A percentile compares a stretch with the other conserved stretches of the same genome.
Conservation (phyloP, 768 basidiomycete genomes). For the Mycena metata region DNA sequence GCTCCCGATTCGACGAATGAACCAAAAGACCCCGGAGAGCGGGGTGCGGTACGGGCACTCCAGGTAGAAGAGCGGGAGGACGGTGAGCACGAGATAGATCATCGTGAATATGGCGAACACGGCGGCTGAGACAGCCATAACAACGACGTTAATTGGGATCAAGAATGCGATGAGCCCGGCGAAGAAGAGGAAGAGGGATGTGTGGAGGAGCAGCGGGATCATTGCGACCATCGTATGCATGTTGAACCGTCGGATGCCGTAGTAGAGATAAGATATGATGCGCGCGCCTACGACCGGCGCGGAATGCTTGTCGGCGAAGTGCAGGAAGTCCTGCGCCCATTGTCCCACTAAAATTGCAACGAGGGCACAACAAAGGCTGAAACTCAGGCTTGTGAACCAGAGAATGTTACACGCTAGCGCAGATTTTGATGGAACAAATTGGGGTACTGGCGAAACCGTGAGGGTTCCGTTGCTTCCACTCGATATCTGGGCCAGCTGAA, state of each 20-base stretch:
- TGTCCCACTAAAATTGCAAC: conserved; percentile 8
- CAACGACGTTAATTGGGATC: neutral
- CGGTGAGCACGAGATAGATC: neutral
- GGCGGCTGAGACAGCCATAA: neutral
- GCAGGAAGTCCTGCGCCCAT: conserved; percentile 8
- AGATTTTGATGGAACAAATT: neutral
- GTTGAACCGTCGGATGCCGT: conserved; percentile 1
- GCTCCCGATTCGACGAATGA: neutral
- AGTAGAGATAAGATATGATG: conserved; percentile 3
- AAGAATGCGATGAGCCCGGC: conserved; percentile 15
- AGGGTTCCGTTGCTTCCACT: neutral
- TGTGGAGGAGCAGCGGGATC: conserved; percentile 2
- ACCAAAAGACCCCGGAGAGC: neutral
- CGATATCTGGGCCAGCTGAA: neutral
- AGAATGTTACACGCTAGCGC: conserved; percentile 5
- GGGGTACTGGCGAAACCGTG: neutral
- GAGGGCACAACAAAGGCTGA: conserved; percentile 10
- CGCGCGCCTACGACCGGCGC: conserved; percentile 5
- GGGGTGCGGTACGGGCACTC: conserved; percentile 9
- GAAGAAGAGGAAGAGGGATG: conserved; percentile 9
- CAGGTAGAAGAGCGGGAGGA: neutral
- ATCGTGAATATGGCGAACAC: neutral
- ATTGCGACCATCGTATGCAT: conserved; percentile 5
- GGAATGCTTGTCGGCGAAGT: neutral
- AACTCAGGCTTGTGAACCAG: conserved; percentile 7